Base-by-base conservation (phyloP, 345 rosid genomes). In the Nephelium lappaceum region DNA sequence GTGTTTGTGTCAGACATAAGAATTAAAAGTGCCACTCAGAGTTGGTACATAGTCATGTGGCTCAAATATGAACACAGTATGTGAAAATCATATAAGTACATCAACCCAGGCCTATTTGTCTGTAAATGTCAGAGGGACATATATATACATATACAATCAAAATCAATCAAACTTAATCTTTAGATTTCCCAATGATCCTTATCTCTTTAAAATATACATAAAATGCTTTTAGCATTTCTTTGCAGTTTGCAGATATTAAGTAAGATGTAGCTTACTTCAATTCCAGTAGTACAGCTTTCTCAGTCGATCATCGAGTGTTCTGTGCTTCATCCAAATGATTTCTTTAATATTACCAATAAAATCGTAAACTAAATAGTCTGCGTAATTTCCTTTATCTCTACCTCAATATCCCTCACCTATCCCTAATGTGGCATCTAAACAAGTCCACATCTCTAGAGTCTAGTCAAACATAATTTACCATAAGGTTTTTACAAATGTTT, bases 401-500 rank as follows among this genome's bases (percentile, higher is more conserved):
- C n/a, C 70, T 63, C 9, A 47, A 74, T 43, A 27, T 45, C 70
- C 45, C 64, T 63, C 47, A 27, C n/a, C 27, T 5, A 64, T 24
- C 25, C 51, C 68, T 36, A 25, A 11, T 74, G 43, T 74, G 8
- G 31, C 42, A 63, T 62, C 60, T 62, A 10, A 74, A 74, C n/a
- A 39, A 62, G 25, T 25, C 25, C 12, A 12, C 8, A 62, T 58
- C 43, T 43, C 64, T 60, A 51, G 23, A 41, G 51, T 45, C 1
- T 11, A 45, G 36, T 45, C 51, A 45, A 45, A 45, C 51, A 45
- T 7, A 45, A 11, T 61, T 64, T 10, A 12, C 53, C 5, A 11
- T 45, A 27, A 64, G 6, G 24, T 74, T 15, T 15, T 64, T 19
- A 25, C 41, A 27, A 42, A 4, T 62, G 42, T 1, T 18, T 9